Evolutionary conservation across 169 alveolate species (phyloP).

Genomic region (Plasmodium gonderi): DNA sequence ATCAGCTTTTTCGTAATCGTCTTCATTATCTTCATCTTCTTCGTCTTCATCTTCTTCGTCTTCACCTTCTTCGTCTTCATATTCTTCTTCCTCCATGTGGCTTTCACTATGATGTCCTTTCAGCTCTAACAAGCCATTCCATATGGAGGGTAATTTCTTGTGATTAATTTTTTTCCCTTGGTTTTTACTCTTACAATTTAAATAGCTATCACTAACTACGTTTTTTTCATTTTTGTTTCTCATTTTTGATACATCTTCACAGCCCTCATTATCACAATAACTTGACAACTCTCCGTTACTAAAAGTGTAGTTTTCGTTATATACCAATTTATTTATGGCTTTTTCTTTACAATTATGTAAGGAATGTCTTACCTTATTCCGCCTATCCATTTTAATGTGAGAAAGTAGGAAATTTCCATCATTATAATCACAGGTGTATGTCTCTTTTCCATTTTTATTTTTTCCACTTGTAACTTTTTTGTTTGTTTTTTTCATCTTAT

Average conservation of each 20-base stretch:
- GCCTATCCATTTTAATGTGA: background rate
- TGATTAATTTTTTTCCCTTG: conserved; percentile 7
- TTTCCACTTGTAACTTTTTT: background rate
- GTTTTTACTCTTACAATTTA: background rate
- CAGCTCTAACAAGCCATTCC: background rate
- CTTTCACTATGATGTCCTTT: background rate
- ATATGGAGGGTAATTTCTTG: background rate
- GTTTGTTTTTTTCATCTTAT: background rate
- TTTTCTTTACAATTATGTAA: conserved; percentile 16
- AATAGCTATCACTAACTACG: conserved; percentile 12
- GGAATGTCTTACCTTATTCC: background rate
- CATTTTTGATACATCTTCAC: background rate
- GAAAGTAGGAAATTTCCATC: background rate
- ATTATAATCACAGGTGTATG: background rate
- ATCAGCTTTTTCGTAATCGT: background rate
- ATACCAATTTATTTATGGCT: background rate
- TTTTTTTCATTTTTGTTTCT: background rate
- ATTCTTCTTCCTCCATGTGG: background rate
- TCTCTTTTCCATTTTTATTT: background rate
- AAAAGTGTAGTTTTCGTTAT: conserved; percentile 16
- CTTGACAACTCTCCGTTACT: conserved; percentile 7
- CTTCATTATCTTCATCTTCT: background rate
- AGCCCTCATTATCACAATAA: background rate
- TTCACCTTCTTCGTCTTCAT: background rate
- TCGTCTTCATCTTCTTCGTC: background rate